phyloP scores from a whole-genome alignment of 2,329 filamentous ascomycete species.

The Nothopassalora personata region DNA sequence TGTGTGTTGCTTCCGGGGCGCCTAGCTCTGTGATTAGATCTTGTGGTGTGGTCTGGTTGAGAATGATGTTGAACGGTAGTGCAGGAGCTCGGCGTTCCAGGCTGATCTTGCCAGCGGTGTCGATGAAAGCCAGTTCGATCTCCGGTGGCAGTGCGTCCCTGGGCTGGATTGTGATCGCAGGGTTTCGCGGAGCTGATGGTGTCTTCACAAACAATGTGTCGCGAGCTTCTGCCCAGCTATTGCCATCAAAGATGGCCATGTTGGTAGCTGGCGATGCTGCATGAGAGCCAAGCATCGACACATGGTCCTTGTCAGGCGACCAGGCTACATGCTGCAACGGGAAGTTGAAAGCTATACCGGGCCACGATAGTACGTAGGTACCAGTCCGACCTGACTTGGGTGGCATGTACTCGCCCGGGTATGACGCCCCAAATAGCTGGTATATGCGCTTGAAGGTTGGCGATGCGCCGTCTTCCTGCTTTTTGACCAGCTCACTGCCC shows the following conservation, averaged over 20 bases:
- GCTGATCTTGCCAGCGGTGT: constrained; percentile 73
- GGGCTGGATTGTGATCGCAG: constrained; percentile 62
- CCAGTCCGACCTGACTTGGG: constrained; percentile 56
- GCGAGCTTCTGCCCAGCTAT: constrained; percentile 83
- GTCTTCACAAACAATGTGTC: constrained; percentile 68
- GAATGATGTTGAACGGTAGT: constrained; percentile 61
- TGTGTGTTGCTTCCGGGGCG: constrained; percentile 86
- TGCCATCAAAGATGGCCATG: constrained; percentile 86
- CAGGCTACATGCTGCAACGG: constrained; percentile 69
- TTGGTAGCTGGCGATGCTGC: constrained; percentile 71
- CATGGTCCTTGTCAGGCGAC: constrained; percentile 72
- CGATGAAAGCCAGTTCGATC: constrained; percentile 71
- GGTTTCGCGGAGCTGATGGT: constrained; percentile 68
- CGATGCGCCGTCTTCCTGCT: constrained; percentile 37
- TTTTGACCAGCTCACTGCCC: constrained; percentile 70
- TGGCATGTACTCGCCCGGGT: constrained; percentile 84
- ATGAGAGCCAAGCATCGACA: constrained; percentile 74
- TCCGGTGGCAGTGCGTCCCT: constrained; percentile 84
- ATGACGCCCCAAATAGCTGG: constrained; percentile 89
- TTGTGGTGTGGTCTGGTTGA: constrained; percentile 87
- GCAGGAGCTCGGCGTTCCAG: constrained; percentile 66
- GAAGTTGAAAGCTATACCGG: constrained; percentile 90
- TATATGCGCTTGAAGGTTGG: constrained; percentile 54
- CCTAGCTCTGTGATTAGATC: constrained; percentile 86
- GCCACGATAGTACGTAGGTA: constrained; percentile 87